Evolutionary conservation across 257 asterid genomes (phyloP), one percentile per base, ranked within the genome.

Genomic region (Capsicum pubescens): DNA sequence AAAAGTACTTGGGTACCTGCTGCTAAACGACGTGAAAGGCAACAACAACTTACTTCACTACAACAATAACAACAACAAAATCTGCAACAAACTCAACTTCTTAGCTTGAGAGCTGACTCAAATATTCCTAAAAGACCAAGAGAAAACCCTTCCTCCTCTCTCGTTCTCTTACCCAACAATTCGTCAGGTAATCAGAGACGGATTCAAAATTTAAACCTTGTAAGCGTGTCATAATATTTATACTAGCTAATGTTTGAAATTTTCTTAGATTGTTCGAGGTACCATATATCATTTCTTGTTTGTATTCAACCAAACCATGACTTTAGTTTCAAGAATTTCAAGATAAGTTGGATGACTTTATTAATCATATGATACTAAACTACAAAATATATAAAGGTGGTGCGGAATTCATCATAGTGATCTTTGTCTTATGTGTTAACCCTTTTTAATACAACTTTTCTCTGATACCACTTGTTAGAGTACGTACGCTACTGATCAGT

Each of bases 1-100:
- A 93, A 90, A 87, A 93, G 95, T 86, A 93, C 97, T 78, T 93
- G 97, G 97, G 95, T 93, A 55, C 95, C 97, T 39, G 97, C 97
- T 14, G 86, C 95, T 2, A 92, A 89, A 76, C 89, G 97, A 46
- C 90, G 97, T 17, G 96, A 92, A 84, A 81, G 92, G 12, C 95
- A 91, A 60, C 93, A 92, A 36, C 95, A 90, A 15, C 71, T 90
- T 16, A 2, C 87, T 42, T 1, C 83, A 35, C 11, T 87, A 19
- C 92, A 89, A 56, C 91, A 86, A n/a, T n/a, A n/a, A 50, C 86
- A 84, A 14, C 52, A 80, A 0, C 85, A 69, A 39, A 16, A 69
- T 15, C 77, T 39, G 9, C 77, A 82, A 8, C 87, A 86, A 26
- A 66, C 84, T 26, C 84, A 87, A 5, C 91, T 88, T 21, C 69